Percentiles rank a stretch among this genome's conserved stretches.
Conservation (phyloP, 2,329 filamentous ascomycete species). For the Colletotrichum shisoi region DNA sequence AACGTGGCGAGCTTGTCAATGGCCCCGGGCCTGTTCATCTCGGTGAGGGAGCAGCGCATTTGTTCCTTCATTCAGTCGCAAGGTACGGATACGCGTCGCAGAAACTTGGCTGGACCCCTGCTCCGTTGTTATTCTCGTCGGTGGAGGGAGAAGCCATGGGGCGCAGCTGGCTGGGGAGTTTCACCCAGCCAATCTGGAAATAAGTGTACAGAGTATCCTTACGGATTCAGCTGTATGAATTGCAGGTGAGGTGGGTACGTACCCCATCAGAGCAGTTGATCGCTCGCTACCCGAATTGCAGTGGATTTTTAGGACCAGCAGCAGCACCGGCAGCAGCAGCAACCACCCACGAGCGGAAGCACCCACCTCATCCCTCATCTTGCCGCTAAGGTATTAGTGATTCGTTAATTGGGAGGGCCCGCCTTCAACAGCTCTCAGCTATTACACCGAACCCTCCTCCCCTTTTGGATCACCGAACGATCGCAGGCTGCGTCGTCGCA, state of each 20-base stretch:
- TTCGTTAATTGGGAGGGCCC: constrained; percentile 31
- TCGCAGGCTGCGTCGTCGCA: constrained; percentile 30
- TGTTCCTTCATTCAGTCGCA: no score
- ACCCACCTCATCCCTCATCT: constrained; percentile 35
- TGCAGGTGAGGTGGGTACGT: constrained; percentile 27
- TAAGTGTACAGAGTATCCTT: constrained; percentile 19
- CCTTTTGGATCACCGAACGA: constrained; percentile 37
- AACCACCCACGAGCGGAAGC: constrained; percentile 15
- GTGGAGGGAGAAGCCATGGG: constrained; percentile 28
- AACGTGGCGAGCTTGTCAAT: background rate
- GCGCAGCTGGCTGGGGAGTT: constrained; percentile 37
- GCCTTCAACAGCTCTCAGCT: constrained; percentile 33
- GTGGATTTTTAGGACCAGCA: background rate
- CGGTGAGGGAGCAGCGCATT: constrained; percentile 15
- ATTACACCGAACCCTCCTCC: constrained; percentile 37
- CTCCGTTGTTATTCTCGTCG: constrained; percentile 15
- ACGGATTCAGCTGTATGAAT: constrained; percentile 9
- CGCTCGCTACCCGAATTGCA: constrained; percentile 19
- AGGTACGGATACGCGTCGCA: no score
- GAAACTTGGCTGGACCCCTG: constrained; percentile 34
- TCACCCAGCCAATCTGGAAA: constrained; percentile 1
- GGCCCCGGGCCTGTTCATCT: constrained; percentile 2
- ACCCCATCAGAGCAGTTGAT: constrained; percentile 18
- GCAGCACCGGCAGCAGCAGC: background rate
- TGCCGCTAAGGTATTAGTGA: constrained; percentile 13